These are phyloP conservation scores for Panicum miliaceum DNA, from an alignment of 176 grass and related monocot species.

Conservation along the genomic window DNA sequence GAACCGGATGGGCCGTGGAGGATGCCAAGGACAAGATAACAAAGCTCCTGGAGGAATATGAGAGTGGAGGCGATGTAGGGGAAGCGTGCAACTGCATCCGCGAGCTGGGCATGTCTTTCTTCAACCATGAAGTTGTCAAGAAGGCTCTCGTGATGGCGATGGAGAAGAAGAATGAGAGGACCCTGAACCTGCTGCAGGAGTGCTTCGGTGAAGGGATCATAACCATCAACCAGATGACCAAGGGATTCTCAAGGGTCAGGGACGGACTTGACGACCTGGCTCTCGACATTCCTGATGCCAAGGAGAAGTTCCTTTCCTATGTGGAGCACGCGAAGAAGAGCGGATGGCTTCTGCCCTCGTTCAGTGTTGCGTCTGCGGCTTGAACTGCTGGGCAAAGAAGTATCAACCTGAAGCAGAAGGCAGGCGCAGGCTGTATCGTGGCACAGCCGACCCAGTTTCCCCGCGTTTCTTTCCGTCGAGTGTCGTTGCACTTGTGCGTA, in stretches of 20 bases:
- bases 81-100: conserved; percentile 96
- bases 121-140: conserved; percentile 97
- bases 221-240: conserved; percentile 94
- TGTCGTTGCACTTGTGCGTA: conserved; percentile 24
- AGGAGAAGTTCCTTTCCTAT: conserved; percentile 71
- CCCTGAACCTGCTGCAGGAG: conserved; percentile 67
- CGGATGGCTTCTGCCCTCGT: conserved; percentile 71
- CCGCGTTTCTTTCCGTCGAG: conserved; percentile 39
- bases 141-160: conserved; percentile 87
- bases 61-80: conserved; percentile 80
- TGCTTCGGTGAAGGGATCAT: conserved; percentile 92
- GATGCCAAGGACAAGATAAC: conserved; percentile 90
- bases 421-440: conserved; percentile 1
- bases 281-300: conserved; percentile 89
- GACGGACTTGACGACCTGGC: conserved; percentile 93
- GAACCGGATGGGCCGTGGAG: conserved; percentile 82
- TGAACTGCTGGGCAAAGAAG: conserved; percentile 35
- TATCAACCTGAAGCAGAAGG: conserved; percentile 41
- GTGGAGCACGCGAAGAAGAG: conserved; percentile 62
- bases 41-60: conserved; percentile 92
- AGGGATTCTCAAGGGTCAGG: conserved; percentile 86
- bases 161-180: conserved; percentile 82
- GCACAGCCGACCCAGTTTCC: conserved; percentile 23
- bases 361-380: conserved; percentile 34
- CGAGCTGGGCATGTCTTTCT: conserved; percentile 87